A percentile compares a stretch with the other conserved stretches of the same genome.
These are phyloP conservation scores for Clathrospora elynae DNA, from an alignment of 2,329 filamentous ascomycete genomes.

Conservation along the genomic window DNA sequence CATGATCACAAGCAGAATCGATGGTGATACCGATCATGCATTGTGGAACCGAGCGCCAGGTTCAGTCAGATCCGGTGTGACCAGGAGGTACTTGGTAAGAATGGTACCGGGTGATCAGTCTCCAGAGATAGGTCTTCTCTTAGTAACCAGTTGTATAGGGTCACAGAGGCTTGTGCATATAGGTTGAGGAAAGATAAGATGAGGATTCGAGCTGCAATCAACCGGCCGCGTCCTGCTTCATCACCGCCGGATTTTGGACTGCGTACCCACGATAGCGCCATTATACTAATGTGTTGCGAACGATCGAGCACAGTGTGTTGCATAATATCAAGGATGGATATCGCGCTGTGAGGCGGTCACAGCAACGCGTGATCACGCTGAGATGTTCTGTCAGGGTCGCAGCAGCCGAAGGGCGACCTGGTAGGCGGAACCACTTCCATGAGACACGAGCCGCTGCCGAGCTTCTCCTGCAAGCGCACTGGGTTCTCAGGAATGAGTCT, in stretches of 20 bases:
- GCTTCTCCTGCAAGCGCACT: slow-evolving; percentile 32
- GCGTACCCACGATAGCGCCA: no score
- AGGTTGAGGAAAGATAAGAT: background rate
- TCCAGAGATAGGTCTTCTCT: slow-evolving; percentile 9
- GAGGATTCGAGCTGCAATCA: no score
- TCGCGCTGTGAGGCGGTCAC: no score
- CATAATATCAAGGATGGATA: no score
- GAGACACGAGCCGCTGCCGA: slow-evolving; percentile 20
- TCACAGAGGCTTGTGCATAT: background rate
- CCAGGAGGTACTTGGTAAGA: slow-evolving; percentile 27
- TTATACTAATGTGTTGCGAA: no score
- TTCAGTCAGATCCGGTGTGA: slow-evolving; percentile 44
- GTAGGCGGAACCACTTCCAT: background rate
- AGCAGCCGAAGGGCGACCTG: no score
- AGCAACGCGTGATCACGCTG: no score
- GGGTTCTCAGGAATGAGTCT: background rate
- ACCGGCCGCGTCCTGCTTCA: no score
- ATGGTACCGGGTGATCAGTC: slow-evolving; percentile 17
- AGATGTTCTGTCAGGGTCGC: no score
- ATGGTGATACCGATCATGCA: slow-evolving; percentile 47
- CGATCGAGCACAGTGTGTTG: no score
- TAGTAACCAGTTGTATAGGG: background rate
- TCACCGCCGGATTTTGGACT: no score
- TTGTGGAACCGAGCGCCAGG: slow-evolving; percentile 46
- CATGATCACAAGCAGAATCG: slow-evolving; percentile 33